Percentiles rank a stretch among this genome's conserved stretches.
Conservation (phyloP, 2,329 filamentous ascomycete genomes). For the Parasarocladium wereldwijsianum region DNA sequence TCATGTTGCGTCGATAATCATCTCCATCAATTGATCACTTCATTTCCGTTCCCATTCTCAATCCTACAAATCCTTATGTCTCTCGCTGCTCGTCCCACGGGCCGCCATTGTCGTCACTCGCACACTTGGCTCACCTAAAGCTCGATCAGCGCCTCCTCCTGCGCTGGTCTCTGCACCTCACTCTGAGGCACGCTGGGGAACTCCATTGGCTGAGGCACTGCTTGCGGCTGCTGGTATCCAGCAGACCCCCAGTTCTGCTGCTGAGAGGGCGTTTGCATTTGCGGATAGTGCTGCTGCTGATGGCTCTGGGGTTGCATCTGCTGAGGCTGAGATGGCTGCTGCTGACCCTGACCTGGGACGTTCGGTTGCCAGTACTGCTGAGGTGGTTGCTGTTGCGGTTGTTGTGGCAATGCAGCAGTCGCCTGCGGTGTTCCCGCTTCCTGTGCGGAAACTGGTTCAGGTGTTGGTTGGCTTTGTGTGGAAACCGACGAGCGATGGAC, state of each 20-base stretch:
- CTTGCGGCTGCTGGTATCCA: constrained; percentile 37
- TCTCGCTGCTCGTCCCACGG: too few relatives aligned
- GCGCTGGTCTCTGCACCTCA: constrained; percentile 29
- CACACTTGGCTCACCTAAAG: too few relatives aligned
- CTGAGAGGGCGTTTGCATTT: too few relatives aligned
- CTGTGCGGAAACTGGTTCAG: constrained; percentile 13
- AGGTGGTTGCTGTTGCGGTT: constrained; percentile 17
- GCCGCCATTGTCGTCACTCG: too few relatives aligned
- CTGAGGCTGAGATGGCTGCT: constrained; percentile 12
- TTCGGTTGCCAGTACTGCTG: constrained; percentile 23
- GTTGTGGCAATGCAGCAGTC: constrained; percentile 11
- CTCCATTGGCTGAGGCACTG: neutral
- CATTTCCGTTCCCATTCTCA: neutral
- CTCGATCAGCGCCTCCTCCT: constrained; percentile 72
- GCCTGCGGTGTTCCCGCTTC: constrained; percentile 10
- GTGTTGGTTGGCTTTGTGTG: constrained; percentile 17
- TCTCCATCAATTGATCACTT: too few relatives aligned
- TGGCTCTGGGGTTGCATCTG: constrained; percentile 15
- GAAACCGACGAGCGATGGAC: constrained; percentile 27
- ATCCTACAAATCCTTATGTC: too few relatives aligned
- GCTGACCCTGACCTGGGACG: constrained; percentile 12
- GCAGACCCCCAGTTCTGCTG: constrained; percentile 29
- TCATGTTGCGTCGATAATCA: too few relatives aligned
- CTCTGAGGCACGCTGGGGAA: constrained; percentile 47
- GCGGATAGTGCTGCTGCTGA: constrained; percentile 13